phyloP scores from a whole-genome alignment of 129 eudicot species.

The Helianthus annuus region HanXRQr2.0-SUNRISE NC_035449.2:4733045-4733544 shows the following conservation, averaged over 20 bases:
- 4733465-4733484: too few relatives aligned
- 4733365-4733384: too few relatives aligned
- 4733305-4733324: neutral
- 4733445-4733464: too few relatives aligned
- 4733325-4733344: neutral
- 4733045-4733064: conserved; percentile 32
- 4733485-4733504: too few relatives aligned
- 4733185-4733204: too few relatives aligned
- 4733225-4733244: conserved; percentile 18
- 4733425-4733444: too few relatives aligned
- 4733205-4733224: neutral
- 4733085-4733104: conserved; percentile 46
- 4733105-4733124: conserved; percentile 51
- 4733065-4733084: conserved; percentile 27
- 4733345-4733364: too few relatives aligned
- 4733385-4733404: too few relatives aligned
- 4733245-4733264: conserved; percentile 9
- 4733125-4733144: conserved; percentile 40
- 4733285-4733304: neutral
- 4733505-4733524: too few relatives aligned
- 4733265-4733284: neutral
- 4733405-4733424: too few relatives aligned
- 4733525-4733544: too few relatives aligned
- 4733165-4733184: neutral
- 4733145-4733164: conserved; percentile 36